Conservation (phyloP, 371 early-diverging fungal genomes). For the Rhizopus delemar region DNA sequence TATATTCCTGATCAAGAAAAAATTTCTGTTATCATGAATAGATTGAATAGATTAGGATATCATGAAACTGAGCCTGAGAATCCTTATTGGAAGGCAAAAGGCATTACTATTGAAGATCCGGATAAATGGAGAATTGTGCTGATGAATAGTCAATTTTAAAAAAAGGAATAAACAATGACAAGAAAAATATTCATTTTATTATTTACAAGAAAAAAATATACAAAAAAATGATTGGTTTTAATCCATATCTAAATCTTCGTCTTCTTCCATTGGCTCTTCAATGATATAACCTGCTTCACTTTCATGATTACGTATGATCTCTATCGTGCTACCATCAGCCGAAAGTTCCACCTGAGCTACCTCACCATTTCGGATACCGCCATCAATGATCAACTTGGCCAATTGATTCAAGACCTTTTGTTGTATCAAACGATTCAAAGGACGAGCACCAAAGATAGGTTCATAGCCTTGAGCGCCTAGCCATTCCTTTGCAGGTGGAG, state of each 20-base stretch:
- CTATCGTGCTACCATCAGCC: constrained; percentile 26
- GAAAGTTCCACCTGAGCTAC: constrained; percentile 51
- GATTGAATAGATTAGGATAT: background rate
- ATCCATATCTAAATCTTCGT: constrained; percentile 41
- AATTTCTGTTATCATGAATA: background rate
- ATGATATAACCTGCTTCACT: constrained; percentile 39
- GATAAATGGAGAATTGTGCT: background rate
- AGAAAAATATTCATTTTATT: background rate
- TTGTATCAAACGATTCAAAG: constrained; percentile 82
- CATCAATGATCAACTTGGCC: constrained; percentile 77
- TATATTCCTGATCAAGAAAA: background rate
- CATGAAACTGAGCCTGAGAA: background rate
- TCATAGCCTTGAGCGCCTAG: constrained; percentile 80
- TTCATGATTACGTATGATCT: constrained; percentile 51
- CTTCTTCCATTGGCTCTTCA: constrained; percentile 50
- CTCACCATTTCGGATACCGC: constrained; percentile 71
- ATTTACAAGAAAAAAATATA: constrained; percentile 1
- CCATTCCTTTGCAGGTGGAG: constrained; percentile 73
- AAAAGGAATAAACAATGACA: background rate
- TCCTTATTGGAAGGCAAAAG: background rate
- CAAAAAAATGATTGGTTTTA: constrained; percentile 9
- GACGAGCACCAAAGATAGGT: constrained; percentile 86
- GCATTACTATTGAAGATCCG: background rate
- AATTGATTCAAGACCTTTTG: constrained; percentile 79
- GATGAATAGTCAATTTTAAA: background rate